These are phyloP conservation scores for Nicotiana noctiflora DNA, from an alignment of 257 asterid genomes.

Conservation along the genomic window DNA sequence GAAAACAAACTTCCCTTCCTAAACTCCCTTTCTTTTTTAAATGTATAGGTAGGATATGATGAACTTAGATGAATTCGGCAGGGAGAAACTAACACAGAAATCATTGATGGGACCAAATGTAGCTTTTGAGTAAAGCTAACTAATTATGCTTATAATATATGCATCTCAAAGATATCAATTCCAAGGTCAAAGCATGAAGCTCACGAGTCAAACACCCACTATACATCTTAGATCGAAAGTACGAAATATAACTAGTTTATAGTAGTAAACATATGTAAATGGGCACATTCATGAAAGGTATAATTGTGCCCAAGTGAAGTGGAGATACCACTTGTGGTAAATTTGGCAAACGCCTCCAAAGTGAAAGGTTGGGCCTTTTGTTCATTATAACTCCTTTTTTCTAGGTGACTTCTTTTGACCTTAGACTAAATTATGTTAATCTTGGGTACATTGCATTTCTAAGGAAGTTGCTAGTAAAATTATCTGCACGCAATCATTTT, in stretches of 20 bases:
- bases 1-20: slow-evolving; percentile 2
- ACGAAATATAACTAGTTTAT: slow-evolving; percentile 5
- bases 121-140: slow-evolving; percentile 59
- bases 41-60: slow-evolving; percentile 17
- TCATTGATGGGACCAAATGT: slow-evolving; percentile 41
- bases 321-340: slow-evolving; percentile 17
- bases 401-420: slow-evolving; percentile 2
- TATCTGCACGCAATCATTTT: not conserved
- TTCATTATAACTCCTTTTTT: not conserved
- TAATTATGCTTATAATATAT: slow-evolving; percentile 36
- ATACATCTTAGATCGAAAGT: slow-evolving; percentile 31
- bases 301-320: slow-evolving; percentile 7
- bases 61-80: slow-evolving; percentile 9
- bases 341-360: not conserved
- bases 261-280: not conserved
- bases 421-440: not conserved
- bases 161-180: slow-evolving; percentile 29
- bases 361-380: not conserved
- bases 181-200: slow-evolving; percentile 50
- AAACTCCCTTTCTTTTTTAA: not conserved
- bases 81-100: slow-evolving; percentile 18
- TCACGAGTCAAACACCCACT: slow-evolving; percentile 41
- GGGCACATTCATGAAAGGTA: slow-evolving; percentile 14
- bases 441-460: not conserved
- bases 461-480: not conserved